Conservation (phyloP, 2,329 filamentous ascomycete genomes). For the Hypoxylon sp. region DNA sequence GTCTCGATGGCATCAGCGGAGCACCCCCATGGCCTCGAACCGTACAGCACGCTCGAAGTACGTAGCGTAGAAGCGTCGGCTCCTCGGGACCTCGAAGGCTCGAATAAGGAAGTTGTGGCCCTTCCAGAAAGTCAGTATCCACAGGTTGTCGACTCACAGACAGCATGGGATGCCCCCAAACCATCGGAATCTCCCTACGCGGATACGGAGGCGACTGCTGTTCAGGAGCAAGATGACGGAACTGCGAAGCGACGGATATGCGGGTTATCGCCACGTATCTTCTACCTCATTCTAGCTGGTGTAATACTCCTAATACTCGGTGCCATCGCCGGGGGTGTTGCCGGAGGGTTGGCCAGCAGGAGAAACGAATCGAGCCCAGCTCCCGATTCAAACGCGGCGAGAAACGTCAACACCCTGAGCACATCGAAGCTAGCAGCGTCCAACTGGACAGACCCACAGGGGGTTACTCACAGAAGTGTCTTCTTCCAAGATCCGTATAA, state of each 20-base stretch:
- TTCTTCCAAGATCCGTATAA: slow-evolving; percentile 50
- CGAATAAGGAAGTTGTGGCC: slow-evolving; percentile 36
- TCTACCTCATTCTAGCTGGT: slow-evolving; percentile 36
- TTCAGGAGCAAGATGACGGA: slow-evolving; percentile 1
- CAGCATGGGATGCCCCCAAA: slow-evolving; percentile 15
- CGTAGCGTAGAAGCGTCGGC: slow-evolving; percentile 22
- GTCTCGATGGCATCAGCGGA: slow-evolving; percentile 42
- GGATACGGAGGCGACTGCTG: slow-evolving; percentile 7
- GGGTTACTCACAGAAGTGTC: slow-evolving; percentile 42
- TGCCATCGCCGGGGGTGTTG: slow-evolving; percentile 45
- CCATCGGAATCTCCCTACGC: slow-evolving; percentile 7
- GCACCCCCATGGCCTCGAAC: slow-evolving; percentile 27
- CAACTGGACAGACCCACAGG: slow-evolving; percentile 50
- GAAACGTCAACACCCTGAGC: slow-evolving; percentile 33
- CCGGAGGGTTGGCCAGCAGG: slow-evolving; percentile 35
- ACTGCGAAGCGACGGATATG: slow-evolving; percentile 34
- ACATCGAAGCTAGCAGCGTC: slow-evolving; percentile 47
- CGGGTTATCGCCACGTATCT: slow-evolving; percentile 39
- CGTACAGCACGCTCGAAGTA: slow-evolving; percentile 44
- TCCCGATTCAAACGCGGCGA: slow-evolving; percentile 1
- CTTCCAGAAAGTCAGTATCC: slow-evolving; percentile 32
- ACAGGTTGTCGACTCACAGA: slow-evolving; percentile 18
- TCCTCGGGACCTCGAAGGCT: slow-evolving; percentile 12
- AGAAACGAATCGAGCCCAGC: slow-evolving; percentile 5
- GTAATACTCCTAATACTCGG: slow-evolving; percentile 36